These are phyloP conservation scores for Candida sanyaensis DNA, from an alignment of 1,139 yeast genomes.

Conservation along the genomic window DNA sequence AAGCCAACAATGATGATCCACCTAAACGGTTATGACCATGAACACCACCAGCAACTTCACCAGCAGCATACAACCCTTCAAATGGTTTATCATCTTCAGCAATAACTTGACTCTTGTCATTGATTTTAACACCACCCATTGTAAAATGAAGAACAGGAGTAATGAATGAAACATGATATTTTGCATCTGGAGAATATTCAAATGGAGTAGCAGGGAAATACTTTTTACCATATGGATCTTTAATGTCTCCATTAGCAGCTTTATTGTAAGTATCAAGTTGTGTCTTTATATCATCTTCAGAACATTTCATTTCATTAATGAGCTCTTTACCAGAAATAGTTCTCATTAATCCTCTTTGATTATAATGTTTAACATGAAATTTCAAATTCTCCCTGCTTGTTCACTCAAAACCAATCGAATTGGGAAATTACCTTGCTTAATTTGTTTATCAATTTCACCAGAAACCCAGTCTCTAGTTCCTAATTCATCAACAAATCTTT, in stretches of 20 bases:
- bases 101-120: slow-evolving; percentile 58
- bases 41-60: slow-evolving; percentile 82
- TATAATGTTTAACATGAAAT: slow-evolving; percentile 66
- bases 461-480: slow-evolving; percentile 72
- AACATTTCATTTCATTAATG: slow-evolving; percentile 41
- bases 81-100: slow-evolving; percentile 42
- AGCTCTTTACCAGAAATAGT: slow-evolving; percentile 52
- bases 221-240: slow-evolving; percentile 52
- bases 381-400: slow-evolving; percentile 45
- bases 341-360: slow-evolving; percentile 64
- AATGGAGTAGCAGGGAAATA: slow-evolving; percentile 55
- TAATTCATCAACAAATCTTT: slow-evolving; percentile 71
- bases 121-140: slow-evolving; percentile 81
- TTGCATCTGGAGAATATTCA: slow-evolving; percentile 26
- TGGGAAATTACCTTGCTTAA: slow-evolving; percentile 49
- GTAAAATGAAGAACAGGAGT: slow-evolving; percentile 85
- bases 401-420: slow-evolving; percentile 50
- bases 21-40: slow-evolving; percentile 80
- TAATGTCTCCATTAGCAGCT: slow-evolving; percentile 44
- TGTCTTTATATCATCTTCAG: slow-evolving; percentile 27
- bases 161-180: slow-evolving; percentile 54
- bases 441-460: slow-evolving; percentile 54
- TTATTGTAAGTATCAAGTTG: slow-evolving; percentile 47
- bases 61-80: slow-evolving; percentile 71
- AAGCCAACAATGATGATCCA: slow-evolving; percentile 74